phyloP scores from a whole-genome alignment of 148 eudicot genomes.

The Nyssa sinensis region DNA sequence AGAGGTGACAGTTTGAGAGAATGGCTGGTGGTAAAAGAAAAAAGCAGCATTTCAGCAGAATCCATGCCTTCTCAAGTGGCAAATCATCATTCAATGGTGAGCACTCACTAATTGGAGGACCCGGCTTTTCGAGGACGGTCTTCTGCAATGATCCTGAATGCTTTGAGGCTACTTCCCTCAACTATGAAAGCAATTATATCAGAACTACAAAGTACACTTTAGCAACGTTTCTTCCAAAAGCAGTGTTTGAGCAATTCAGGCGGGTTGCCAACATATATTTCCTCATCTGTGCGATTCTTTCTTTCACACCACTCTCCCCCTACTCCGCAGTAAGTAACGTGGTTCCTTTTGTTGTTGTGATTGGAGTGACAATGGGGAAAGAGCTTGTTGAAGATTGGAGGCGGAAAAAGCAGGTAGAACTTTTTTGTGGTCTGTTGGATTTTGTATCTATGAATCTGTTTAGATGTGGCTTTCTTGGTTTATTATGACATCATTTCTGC shows the following conservation, averaged over 20 bases:
- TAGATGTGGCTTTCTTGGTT: conserved; percentile 11
- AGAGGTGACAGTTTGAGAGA: conserved; percentile 2
- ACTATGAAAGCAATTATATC: conserved; percentile 48
- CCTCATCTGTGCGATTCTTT: conserved; percentile 51
- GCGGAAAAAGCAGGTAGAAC: conserved; percentile 43
- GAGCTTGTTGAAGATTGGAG: conserved; percentile 68
- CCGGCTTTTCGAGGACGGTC: conserved; percentile 56
- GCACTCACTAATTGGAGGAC: conserved; percentile 37
- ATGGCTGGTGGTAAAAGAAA: conserved; percentile 33
- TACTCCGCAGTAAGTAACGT: conserved; percentile 54
- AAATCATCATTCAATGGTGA: conserved; percentile 30
- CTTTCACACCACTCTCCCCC: conserved; percentile 62
- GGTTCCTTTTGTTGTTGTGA: conserved; percentile 59
- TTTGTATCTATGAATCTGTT: neutral
- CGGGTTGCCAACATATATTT: conserved; percentile 73
- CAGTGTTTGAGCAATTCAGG: conserved; percentile 78
- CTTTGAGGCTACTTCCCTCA: conserved; percentile 30
- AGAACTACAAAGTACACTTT: conserved; percentile 56
- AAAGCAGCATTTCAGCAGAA: conserved; percentile 32
- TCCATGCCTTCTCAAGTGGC: conserved; percentile 21
- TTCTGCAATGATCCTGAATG: conserved; percentile 57
- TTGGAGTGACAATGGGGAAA: conserved; percentile 64
- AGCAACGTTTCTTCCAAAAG: conserved; percentile 60
- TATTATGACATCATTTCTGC: neutral
- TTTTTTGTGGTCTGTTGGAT: neutral